Percentiles rank a stretch among this genome's conserved stretches.
phyloP scores from a whole-genome alignment of 2,329 filamentous ascomycete genomes.

The Monilinia fructigena region DNA sequence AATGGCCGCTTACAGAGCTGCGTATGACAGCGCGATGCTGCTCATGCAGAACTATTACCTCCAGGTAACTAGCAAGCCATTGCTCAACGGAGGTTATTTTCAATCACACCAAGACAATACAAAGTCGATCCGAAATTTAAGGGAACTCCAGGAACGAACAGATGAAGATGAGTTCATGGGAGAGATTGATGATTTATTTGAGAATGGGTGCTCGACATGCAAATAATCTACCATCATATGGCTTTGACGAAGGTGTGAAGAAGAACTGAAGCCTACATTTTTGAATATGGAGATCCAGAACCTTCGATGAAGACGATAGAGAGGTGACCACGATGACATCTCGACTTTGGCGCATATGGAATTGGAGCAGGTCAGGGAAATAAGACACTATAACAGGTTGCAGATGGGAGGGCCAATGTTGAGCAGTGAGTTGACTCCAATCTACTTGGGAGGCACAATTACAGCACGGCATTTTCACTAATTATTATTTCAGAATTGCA shows the following conservation, averaged over 20 bases:
- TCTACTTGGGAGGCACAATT: background rate
- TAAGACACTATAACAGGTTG: slow-evolving; percentile 84
- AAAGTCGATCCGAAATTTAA: slow-evolving; percentile 25
- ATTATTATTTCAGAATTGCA: slow-evolving; percentile 63
- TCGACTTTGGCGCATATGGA: slow-evolving; percentile 80
- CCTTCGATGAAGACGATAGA: slow-evolving; percentile 37
- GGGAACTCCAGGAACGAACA: slow-evolving; percentile 22
- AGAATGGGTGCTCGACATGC: slow-evolving; percentile 8
- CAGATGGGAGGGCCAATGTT: slow-evolving; percentile 92
- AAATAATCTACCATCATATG: slow-evolving; percentile 16
- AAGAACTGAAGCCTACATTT: slow-evolving; percentile 39
- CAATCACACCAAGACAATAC: slow-evolving; percentile 29
- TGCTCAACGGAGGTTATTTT: slow-evolving; percentile 31
- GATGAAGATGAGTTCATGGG: slow-evolving; percentile 21
- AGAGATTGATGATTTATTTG: slow-evolving; percentile 21
- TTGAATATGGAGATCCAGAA: slow-evolving; percentile 39
- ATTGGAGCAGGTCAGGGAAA: slow-evolving; percentile 82
- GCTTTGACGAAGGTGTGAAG: slow-evolving; percentile 20
- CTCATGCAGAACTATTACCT: slow-evolving; percentile 27
- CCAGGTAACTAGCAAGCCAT: slow-evolving; percentile 28
- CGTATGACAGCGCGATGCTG: slow-evolving; percentile 36
- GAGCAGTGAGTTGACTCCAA: slow-evolving; percentile 61
- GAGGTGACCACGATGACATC: slow-evolving; percentile 79
- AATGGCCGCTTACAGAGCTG: slow-evolving; percentile 39
- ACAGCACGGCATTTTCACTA: slow-evolving; percentile 22